These are phyloP conservation scores for Hanseniaspora meyeri DNA, from an alignment of 805 yeast genomes.

Conservation along the genomic window DNA sequence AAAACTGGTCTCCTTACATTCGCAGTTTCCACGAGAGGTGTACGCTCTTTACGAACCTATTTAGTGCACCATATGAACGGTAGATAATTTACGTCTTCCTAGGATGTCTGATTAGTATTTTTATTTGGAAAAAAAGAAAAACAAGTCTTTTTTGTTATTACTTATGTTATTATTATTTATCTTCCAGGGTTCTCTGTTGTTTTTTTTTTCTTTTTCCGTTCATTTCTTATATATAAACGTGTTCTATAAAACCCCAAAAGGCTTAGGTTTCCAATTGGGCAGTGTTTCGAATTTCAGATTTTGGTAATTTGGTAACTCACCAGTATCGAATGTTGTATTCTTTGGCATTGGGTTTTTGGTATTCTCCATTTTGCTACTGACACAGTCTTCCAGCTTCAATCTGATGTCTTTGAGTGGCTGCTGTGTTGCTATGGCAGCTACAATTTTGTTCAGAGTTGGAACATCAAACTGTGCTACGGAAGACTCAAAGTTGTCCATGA, in stretches of 20 bases:
- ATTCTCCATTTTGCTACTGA: no score
- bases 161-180: conserved; percentile 2
- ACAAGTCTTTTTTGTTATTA: not conserved
- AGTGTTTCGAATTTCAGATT: conserved; percentile 25
- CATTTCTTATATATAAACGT: not conserved
- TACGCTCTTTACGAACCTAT: conserved; percentile 64
- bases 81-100: conserved; percentile 56
- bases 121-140: not conserved
- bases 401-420: no score
- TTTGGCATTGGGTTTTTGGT: no score
- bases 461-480: not conserved
- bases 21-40: conserved; percentile 95
- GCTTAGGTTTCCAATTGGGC: conserved; percentile 39
- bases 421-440: no score
- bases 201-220: not conserved
- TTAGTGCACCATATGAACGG: conserved; percentile 74
- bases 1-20: conserved; percentile 56
- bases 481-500: not conserved
- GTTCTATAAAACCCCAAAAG: conserved; percentile 37
- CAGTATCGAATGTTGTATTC: no score
- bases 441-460: no score
- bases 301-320: not conserved
- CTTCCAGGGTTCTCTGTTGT: not conserved
- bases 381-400: no score
- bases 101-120: conserved; percentile 66